Evolutionary conservation across 768 basidiomycete species (phyloP).

Genomic region (Trametes cinnabarina): DNA sequence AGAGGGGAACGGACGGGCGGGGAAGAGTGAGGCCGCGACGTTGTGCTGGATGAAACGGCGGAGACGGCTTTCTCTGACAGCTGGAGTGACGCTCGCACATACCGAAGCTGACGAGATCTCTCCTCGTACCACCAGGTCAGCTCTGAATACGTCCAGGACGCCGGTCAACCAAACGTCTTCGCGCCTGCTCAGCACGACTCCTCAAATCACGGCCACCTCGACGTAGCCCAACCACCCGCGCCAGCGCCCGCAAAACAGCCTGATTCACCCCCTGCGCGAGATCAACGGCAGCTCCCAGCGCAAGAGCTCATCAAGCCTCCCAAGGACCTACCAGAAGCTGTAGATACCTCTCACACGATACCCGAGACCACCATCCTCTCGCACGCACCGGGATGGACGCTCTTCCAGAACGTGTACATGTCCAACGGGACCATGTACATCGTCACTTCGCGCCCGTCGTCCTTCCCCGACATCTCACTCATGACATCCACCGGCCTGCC

Average conservation of each 20-base stretch:
- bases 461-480: constrained; percentile 47
- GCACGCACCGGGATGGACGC: constrained; percentile 82
- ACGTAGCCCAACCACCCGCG: not conserved
- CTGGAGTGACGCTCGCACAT: not conserved
- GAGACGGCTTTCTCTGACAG: not conserved
- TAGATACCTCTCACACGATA: constrained; percentile 30
- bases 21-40: too few relatives aligned
- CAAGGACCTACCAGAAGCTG: not conserved
- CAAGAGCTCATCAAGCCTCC: constrained; percentile 2
- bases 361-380: constrained; percentile 56
- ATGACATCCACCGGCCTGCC: constrained; percentile 69
- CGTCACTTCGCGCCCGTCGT: constrained; percentile 46
- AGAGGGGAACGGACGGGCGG: too few relatives aligned
- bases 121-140: not conserved
- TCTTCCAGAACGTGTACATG: constrained; percentile 83
- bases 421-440: constrained; percentile 78
- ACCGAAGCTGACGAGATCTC: not conserved
- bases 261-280: constrained; percentile 12
- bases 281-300: not conserved
- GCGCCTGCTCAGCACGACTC: constrained; percentile 4
- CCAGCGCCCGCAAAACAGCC: not conserved
- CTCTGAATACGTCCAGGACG: constrained; percentile 8
- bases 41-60: too few relatives aligned
- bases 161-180: constrained; percentile 4
- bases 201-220: constrained; percentile 2